Conservation (phyloP, 2,329 filamentous ascomycete genomes). For the Aspergillus flavus region DNA sequence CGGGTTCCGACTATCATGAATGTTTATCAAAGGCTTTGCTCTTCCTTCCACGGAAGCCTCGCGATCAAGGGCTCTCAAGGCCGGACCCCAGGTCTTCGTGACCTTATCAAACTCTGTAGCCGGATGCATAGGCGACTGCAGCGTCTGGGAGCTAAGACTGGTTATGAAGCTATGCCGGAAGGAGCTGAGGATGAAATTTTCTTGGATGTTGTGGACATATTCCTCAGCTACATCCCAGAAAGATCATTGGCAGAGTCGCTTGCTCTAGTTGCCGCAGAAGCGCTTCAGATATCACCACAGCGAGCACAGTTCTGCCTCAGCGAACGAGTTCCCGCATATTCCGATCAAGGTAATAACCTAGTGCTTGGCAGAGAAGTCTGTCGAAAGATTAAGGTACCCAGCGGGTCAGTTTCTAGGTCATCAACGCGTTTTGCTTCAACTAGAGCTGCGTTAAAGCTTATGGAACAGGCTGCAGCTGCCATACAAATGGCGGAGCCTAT, state of each 20-base stretch:
- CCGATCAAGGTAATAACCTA: conserved; percentile 62
- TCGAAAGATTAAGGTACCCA: conserved; percentile 56
- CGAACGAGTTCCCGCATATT: conserved; percentile 70
- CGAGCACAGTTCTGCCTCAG: conserved; percentile 75
- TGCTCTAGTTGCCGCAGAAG: conserved; percentile 74
- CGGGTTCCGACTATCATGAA: conserved; percentile 59
- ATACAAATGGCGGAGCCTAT: conserved; percentile 85
- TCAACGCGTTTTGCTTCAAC: conserved; percentile 77
- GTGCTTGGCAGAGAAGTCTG: conserved; percentile 68
- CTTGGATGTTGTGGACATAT: conserved; percentile 90
- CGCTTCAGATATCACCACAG: conserved; percentile 83
- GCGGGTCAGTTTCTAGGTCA: conserved; percentile 48
- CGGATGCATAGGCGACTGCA: conserved; percentile 70
- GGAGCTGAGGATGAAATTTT: conserved; percentile 80
- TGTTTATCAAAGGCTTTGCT: conserved; percentile 53
- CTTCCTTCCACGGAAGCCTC: conserved; percentile 42
- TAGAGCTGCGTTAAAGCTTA: conserved; percentile 75
- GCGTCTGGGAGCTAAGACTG: conserved; percentile 61
- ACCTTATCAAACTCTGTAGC: conserved; percentile 89
- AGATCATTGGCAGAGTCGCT: conserved; percentile 55
- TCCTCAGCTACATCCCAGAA: conserved; percentile 77
- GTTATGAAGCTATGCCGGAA: conserved; percentile 72
- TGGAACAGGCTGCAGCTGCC: conserved; percentile 86
- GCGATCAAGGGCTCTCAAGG: conserved; percentile 43
- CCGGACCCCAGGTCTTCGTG: conserved; percentile 69